A percentile compares a stretch with the other conserved stretches of the same genome.
phyloP scores from a whole-genome alignment of 768 basidiomycete genomes.

The Cyathus striatus region DNA sequence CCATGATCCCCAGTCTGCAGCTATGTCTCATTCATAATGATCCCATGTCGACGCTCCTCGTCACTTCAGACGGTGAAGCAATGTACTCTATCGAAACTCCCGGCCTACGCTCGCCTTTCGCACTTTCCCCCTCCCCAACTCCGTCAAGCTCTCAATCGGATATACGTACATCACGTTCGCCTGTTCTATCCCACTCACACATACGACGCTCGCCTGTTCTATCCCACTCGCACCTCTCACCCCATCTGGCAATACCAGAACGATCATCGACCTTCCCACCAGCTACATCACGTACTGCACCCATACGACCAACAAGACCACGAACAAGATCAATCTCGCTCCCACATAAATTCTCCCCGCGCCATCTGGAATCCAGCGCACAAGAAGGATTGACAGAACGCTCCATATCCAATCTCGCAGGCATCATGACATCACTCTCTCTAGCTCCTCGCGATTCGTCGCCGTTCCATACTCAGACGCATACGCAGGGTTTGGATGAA shows the following conservation, averaged over 20 bases:
- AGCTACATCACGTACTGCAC: too few species aligned
- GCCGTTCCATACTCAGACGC: background rate
- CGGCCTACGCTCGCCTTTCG: background rate
- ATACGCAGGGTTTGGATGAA: background rate
- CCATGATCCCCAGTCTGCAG: too few species aligned
- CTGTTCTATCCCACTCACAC: too few species aligned
- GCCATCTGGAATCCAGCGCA: background rate
- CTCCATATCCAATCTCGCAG: too few species aligned
- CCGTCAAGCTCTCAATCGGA: background rate
- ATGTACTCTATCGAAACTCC: conserved; percentile 28
- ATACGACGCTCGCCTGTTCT: too few species aligned
- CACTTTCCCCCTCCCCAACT: background rate
- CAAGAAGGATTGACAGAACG: too few species aligned
- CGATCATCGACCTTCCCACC: too few species aligned
- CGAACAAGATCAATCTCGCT: background rate
- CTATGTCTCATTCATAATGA: conserved; percentile 33
- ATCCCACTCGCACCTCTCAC: too few species aligned
- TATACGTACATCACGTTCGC: background rate
- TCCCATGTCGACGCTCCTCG: conserved; percentile 27
- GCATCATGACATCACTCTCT: too few species aligned
- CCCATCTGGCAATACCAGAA: too few species aligned
- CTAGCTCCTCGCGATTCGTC: too few species aligned
- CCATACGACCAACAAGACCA: too few species aligned
- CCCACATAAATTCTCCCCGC: background rate
- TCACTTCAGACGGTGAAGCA: conserved; percentile 24